phyloP scores from a whole-genome alignment of 257 asterid species.

The Fraxinus americana region DNA sequence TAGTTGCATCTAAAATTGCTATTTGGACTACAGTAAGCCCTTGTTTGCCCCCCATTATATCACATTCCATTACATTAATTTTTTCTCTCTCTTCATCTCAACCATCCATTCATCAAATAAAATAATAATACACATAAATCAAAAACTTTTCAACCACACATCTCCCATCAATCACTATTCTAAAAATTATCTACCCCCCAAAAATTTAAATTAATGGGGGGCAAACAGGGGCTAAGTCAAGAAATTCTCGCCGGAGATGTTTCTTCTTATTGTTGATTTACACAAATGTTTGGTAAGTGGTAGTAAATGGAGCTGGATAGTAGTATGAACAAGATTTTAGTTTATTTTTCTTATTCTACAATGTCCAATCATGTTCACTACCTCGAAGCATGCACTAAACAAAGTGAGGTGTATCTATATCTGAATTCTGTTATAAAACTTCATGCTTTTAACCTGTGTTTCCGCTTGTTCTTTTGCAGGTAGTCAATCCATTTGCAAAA shows the following conservation, averaged over 20 bases:
- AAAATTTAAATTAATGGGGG: no score
- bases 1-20: slow-evolving; percentile 83
- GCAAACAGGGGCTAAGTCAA: no score
- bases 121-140: no score
- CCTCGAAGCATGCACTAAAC: not conserved
- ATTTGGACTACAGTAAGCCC: slow-evolving; percentile 98
- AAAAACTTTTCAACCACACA: no score
- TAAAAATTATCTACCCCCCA: no score
- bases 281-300: not conserved
- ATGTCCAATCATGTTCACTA: not conserved
- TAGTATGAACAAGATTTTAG: not conserved
- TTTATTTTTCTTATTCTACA: no score
- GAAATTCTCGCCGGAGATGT: not conserved
- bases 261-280: not conserved
- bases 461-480: slow-evolving; percentile 51
- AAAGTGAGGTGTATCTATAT: no score
- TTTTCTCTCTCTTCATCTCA: no score
- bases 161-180: no score
- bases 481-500: slow-evolving; percentile 93
- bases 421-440: not conserved
- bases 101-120: no score
- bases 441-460: slow-evolving; percentile 24
- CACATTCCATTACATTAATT: no score
- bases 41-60: no score
- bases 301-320: not conserved